Percentiles rank a stretch among this genome's conserved stretches.
Evolutionary conservation across 2,329 filamentous ascomycete species (phyloP).

Genomic region (Paecilomyces sp.): DNA sequence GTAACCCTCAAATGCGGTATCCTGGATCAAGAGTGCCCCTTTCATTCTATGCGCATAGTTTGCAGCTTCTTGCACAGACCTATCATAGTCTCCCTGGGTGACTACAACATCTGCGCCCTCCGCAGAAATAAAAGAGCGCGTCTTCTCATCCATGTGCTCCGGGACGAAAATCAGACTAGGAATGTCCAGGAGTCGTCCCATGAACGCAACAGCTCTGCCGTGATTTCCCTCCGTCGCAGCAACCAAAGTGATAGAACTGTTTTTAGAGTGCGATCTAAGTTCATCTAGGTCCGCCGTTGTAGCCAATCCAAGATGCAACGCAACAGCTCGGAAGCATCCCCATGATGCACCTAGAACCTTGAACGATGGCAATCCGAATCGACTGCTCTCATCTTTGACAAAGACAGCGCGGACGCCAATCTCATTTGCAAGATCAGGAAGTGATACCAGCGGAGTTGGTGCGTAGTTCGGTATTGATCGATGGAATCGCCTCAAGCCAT

Average conservation of each 20-base stretch:
- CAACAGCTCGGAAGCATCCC: conserved; percentile 57
- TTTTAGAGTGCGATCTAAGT: conserved; percentile 28
- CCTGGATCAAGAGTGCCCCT: conserved; percentile 56
- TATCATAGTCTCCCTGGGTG: conserved; percentile 57
- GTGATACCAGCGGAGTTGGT: conserved; percentile 47
- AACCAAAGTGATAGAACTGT: conserved; percentile 40
- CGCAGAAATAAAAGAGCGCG: conserved; percentile 46
- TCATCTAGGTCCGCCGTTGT: conserved; percentile 37
- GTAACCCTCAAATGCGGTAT: conserved; percentile 61
- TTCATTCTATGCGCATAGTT: conserved; percentile 27
- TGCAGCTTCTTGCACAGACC: conserved; percentile 47
- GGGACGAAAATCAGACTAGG: conserved; percentile 58
- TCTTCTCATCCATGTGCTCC: conserved; percentile 46
- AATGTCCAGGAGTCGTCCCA: conserved; percentile 55
- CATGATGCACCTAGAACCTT: conserved; percentile 77
- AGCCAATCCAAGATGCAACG: conserved; percentile 37
- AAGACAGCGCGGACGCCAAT: conserved; percentile 53
- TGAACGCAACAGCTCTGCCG: conserved; percentile 64
- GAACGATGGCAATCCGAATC: conserved; percentile 66
- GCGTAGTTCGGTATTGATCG: conserved; percentile 49
- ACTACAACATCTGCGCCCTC: conserved; percentile 58
- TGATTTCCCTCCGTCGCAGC: conserved; percentile 72
- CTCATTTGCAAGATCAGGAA: conserved; percentile 50
- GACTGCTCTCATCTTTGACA: conserved; percentile 63
- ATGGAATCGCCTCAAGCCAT: conserved; percentile 51